Conservation (phyloP, 805 yeast genomes). For the Saccharomycopsis amapae region DNA sequence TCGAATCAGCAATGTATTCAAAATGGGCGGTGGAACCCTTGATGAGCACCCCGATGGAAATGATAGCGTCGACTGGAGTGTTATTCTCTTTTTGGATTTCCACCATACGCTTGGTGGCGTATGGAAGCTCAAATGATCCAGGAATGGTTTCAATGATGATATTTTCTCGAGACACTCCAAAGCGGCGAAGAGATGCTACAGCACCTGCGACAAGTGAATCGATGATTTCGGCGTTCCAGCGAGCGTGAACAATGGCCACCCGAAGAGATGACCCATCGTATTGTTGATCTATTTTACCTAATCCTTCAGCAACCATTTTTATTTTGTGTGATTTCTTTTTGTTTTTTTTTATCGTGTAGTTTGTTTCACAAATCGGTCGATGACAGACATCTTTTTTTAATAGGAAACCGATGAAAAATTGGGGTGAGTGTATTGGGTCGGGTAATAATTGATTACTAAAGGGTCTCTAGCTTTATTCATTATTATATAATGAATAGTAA, state of each 20-base stretch:
- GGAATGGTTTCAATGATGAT: constrained; percentile 84
- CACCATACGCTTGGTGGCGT: constrained; percentile 53
- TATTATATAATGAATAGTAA: neutral
- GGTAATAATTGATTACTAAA: neutral
- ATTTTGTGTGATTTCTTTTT: too few relatives aligned
- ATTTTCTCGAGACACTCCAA: constrained; percentile 71
- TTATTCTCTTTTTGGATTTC: constrained; percentile 34
- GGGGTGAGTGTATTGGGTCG: too few relatives aligned
- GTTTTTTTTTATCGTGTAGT: neutral
- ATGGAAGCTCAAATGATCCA: constrained; percentile 92
- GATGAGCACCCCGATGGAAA: constrained; percentile 90
- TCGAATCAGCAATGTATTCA: constrained; percentile 91
- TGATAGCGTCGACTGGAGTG: constrained; percentile 68
- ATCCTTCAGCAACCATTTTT: constrained; percentile 42
- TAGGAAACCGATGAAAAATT: neutral
- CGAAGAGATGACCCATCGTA: constrained; percentile 65
- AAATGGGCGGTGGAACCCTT: constrained; percentile 98
- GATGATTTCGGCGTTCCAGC: constrained; percentile 84
- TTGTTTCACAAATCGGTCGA: neutral
- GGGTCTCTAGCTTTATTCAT: neutral
- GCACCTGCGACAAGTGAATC: constrained; percentile 79
- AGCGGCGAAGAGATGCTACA: constrained; percentile 43
- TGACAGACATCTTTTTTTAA: too few relatives aligned
- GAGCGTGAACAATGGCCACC: constrained; percentile 87
- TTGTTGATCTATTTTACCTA: constrained; percentile 62